Percentiles rank a stretch among this genome's conserved stretches.
These are phyloP conservation scores for Tulasnella sp. DNA, from an alignment of 768 basidiomycete species.

Conservation along the genomic window DNA sequence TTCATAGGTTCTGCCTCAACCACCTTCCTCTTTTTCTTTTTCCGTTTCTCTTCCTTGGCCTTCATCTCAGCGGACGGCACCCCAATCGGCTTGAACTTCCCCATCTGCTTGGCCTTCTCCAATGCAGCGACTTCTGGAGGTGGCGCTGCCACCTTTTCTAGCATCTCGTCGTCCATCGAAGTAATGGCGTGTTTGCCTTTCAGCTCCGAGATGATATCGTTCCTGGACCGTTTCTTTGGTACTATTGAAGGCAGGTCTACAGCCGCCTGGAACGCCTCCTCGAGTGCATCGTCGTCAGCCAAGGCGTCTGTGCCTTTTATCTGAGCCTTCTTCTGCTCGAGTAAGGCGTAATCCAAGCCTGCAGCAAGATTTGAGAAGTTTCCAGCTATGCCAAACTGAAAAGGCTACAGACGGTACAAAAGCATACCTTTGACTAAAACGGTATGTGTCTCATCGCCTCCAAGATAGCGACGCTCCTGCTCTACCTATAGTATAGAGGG, in stretches of 20 bases:
- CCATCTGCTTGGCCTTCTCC: constrained; percentile 28
- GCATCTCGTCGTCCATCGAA: background rate
- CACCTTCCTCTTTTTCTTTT: constrained; percentile 50
- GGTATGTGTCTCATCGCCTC: constrained; percentile 76
- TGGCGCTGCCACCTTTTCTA: constrained; percentile 11
- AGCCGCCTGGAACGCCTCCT: constrained; percentile 45
- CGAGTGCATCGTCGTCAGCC: constrained; percentile 59
- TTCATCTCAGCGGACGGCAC: constrained; percentile 26
- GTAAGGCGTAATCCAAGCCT: constrained; percentile 75
- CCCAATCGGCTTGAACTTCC: constrained; percentile 25
- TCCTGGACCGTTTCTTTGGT: constrained; percentile 64
- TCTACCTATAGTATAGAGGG: constrained; percentile 43
- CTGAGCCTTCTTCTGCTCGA: constrained; percentile 74
- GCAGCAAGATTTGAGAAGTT: background rate
- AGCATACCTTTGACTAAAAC: constrained; percentile 57
- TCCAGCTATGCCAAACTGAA: background rate
- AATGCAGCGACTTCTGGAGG: constrained; percentile 18
- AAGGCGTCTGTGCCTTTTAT: constrained; percentile 32
- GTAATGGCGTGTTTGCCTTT: constrained; percentile 45
- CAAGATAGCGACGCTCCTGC: constrained; percentile 59
- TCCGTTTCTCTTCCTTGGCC: constrained; percentile 32
- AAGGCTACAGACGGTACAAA: background rate
- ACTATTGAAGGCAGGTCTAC: constrained; percentile 19
- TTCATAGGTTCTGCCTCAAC: constrained; percentile 25
- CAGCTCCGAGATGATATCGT: constrained; percentile 60